Conservation (phyloP, 2,329 filamentous ascomycete species). For the Sporothrix variecibatus region DNA sequence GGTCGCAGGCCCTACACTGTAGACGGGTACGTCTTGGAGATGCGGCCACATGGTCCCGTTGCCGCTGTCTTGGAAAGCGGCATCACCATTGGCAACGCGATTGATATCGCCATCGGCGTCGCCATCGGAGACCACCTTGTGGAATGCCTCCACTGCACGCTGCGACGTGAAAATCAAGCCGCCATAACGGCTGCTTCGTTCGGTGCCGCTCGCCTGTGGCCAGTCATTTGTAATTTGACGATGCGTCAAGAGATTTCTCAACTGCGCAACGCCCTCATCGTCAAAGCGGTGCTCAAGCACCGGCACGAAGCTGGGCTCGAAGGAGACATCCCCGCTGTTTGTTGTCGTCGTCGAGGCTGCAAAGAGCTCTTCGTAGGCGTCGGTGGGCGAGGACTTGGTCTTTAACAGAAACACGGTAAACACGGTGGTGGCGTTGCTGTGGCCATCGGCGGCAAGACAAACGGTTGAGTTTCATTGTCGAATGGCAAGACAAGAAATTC, state of each 20-base stretch:
- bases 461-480: neutral
- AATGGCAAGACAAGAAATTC: neutral
- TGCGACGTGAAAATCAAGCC: constrained; percentile 86
- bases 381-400: constrained; percentile 70
- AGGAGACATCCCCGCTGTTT: constrained; percentile 37
- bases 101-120: constrained; percentile 30
- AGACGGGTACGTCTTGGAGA: constrained; percentile 62
- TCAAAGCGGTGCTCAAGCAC: constrained; percentile 73
- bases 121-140: constrained; percentile 60
- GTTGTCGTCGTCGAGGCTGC: constrained; percentile 42
- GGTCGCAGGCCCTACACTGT: constrained; percentile 80
- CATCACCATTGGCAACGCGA: constrained; percentile 32
- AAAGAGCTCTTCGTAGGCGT: constrained; percentile 73
- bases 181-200: constrained; percentile 55
- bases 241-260: constrained; percentile 53
- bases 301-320: constrained; percentile 71
- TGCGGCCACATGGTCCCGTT: constrained; percentile 48
- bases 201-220: neutral
- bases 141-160: constrained; percentile 77
- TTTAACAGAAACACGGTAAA: constrained; percentile 72
- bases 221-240: constrained; percentile 41
- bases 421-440: constrained; percentile 10
- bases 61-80: constrained; percentile 28
- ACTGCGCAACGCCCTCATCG: constrained; percentile 55
- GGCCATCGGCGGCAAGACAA: constrained; percentile 19